Conservation (phyloP, 2,329 filamentous ascomycete genomes). For the Apiospora pterosperma region DNA sequence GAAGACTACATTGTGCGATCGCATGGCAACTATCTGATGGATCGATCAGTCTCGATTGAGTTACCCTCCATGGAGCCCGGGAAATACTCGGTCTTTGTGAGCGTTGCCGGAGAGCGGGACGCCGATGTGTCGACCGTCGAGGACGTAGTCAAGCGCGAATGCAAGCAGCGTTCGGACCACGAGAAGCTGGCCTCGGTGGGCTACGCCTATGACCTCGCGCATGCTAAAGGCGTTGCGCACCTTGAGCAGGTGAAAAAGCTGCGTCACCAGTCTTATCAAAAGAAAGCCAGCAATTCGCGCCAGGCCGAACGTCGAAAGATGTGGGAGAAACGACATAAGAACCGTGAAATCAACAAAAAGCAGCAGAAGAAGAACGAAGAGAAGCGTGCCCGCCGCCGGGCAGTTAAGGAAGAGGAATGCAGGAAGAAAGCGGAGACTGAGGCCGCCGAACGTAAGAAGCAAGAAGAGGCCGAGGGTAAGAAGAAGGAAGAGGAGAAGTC, state of each 20-base stretch:
- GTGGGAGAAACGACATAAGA: slow-evolving; percentile 45
- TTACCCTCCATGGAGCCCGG: slow-evolving; percentile 51
- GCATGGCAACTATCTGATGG: slow-evolving; percentile 57
- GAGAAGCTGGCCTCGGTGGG: slow-evolving; percentile 58
- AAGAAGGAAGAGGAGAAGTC: slow-evolving; percentile 20
- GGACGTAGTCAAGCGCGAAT: slow-evolving; percentile 53
- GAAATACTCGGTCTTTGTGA: slow-evolving; percentile 55
- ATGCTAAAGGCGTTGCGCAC: slow-evolving; percentile 53
- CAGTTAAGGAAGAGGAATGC: slow-evolving; percentile 34
- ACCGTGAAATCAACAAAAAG: slow-evolving; percentile 32
- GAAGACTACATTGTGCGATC: slow-evolving; percentile 60
- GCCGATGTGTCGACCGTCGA: slow-evolving; percentile 43
- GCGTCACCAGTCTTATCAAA: slow-evolving; percentile 44
- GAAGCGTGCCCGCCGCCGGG: slow-evolving; percentile 30
- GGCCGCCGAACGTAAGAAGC: slow-evolving; percentile 16
- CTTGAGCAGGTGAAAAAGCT: slow-evolving; percentile 48
- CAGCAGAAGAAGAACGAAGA: slow-evolving; percentile 37
- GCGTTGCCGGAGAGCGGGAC: slow-evolving; percentile 48
- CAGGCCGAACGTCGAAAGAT: slow-evolving; percentile 42
- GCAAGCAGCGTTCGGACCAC: slow-evolving; percentile 44
- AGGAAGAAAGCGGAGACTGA: slow-evolving; percentile 35
- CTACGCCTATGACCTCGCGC: slow-evolving; percentile 56
- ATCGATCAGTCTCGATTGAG: slow-evolving; percentile 56
- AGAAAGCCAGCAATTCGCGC: slow-evolving; percentile 45
- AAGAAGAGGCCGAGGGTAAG: slow-evolving; percentile 29